These are phyloP conservation scores for Calonectria leucothoes DNA, from an alignment of 2,329 filamentous ascomycete genomes.

Conservation along the genomic window DNA sequence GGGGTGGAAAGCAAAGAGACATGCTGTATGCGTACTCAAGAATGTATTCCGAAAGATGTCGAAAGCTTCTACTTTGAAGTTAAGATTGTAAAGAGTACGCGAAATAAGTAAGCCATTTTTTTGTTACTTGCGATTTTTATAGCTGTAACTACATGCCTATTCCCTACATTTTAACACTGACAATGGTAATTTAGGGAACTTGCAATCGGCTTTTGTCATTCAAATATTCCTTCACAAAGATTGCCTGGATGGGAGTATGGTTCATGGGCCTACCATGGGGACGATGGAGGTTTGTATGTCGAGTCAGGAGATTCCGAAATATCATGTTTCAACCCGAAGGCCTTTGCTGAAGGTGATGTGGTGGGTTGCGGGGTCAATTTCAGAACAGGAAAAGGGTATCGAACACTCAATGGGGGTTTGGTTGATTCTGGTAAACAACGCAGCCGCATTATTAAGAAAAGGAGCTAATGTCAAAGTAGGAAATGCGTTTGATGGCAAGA, in stretches of 20 bases:
- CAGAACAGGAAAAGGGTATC: background rate
- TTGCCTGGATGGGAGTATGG: background rate
- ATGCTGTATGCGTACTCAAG: background rate
- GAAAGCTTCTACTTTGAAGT: background rate
- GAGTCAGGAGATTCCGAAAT: no score
- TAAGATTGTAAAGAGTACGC: background rate
- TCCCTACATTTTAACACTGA: no score
- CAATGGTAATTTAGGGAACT: background rate
- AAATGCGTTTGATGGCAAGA: background rate
- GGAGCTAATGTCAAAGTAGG: background rate
- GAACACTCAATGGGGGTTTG: background rate
- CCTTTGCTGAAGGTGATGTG: background rate
- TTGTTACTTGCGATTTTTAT: no score
- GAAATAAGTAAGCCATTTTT: background rate
- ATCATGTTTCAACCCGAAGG: no score
- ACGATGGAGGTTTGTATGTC: background rate
- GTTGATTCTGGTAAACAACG: background rate
- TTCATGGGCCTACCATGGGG: background rate
- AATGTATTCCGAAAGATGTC: background rate
- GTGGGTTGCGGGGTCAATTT: background rate
- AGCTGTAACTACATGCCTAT: no score
- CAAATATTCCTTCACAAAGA: background rate
- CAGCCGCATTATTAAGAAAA: background rate
- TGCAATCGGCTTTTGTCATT: background rate
- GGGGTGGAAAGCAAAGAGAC: accelerated